Conservation (phyloP, 805 yeast genomes). For the Candida nanaspora region DNA sequence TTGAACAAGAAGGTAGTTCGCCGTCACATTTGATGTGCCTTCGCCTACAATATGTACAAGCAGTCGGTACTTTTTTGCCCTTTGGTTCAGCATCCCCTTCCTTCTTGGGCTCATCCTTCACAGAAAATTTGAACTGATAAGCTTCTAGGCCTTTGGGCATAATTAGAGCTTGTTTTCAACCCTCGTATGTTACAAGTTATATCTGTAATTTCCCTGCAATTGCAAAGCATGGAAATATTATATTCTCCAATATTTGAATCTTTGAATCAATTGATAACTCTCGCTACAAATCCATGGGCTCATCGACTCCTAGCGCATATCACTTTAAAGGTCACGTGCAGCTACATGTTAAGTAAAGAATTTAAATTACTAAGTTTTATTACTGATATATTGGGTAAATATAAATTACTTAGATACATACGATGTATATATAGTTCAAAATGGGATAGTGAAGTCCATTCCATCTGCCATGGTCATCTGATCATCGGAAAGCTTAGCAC, state of each 20-base stretch:
- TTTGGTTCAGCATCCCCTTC: not conserved
- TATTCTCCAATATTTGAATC: too few relatives aligned
- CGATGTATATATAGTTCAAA: too few relatives aligned
- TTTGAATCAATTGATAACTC: too few relatives aligned
- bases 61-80: slow-evolving; percentile 6
- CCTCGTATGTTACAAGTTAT: slow-evolving; percentile 34
- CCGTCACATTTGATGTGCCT: slow-evolving; percentile 70
- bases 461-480: slow-evolving; percentile 14
- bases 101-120: not conserved
- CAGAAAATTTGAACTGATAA: slow-evolving; percentile 9
- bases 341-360: too few relatives aligned
- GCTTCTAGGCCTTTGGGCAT: slow-evolving; percentile 35
- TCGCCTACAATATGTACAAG: slow-evolving; percentile 55
- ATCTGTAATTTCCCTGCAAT: not conserved
- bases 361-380: too few relatives aligned
- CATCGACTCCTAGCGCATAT: too few relatives aligned
- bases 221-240: too few relatives aligned
- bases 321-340: too few relatives aligned
- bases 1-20: slow-evolving; percentile 51
- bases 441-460: slow-evolving; percentile 8
- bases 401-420: too few relatives aligned
- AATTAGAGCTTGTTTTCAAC: slow-evolving; percentile 36
- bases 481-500: slow-evolving; percentile 14
- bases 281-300: too few relatives aligned
- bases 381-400: too few relatives aligned